Evolutionary conservation across 2,329 filamentous ascomycete genomes (phyloP), one percentile per base, ranked within the genome.

Genomic region (Calonectria honghensis): DNA sequence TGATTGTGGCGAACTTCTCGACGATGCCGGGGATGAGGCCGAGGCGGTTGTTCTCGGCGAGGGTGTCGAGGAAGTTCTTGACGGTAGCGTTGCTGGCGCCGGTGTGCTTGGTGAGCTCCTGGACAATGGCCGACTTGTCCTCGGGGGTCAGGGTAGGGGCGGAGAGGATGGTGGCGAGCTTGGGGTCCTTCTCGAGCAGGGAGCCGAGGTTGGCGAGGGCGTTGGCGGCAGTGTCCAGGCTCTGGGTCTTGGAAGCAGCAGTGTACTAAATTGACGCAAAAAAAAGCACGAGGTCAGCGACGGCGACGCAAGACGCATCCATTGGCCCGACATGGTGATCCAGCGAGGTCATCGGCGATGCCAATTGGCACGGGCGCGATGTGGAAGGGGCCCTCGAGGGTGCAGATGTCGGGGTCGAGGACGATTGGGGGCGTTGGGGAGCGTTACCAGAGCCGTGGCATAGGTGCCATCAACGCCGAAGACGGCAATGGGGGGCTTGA

Each of bases 401-500:
- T 32, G 32, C 32, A 45, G 32, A 31, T 32, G 67, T 37, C 45
- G 71, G 61, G 73, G 64, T 52, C 50, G 52, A 69, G 67, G 59
- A 74, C 63, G 69, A 75, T 35, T 72, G 75, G 39, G 35, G 39
- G 32, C 51, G 52, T 50, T 64, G 31, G 52, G 69, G 50, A 32
- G 66, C 73, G 80, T 87, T 96, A 99, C 97, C 93, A 99, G 91
- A 90, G 97, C 97, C 89, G 94, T 96, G 86, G 97, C 97, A 90
- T 99, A 99, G 86, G 96, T 98, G 88, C 97, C 97, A 88, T 98
- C 97, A 85, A 99, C 90, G 82, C 97, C 97, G 88, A 95, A 99
- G 84, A 99, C 92, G 83, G 96, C 92, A 85, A 98, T 90, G 81
- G 97, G 97, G 83, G 96, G 93, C 91, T 95, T 96, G 86, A 92